Conservation (phyloP, 768 basidiomycete genomes). For the Macrolepiota dolichaula region DNA sequence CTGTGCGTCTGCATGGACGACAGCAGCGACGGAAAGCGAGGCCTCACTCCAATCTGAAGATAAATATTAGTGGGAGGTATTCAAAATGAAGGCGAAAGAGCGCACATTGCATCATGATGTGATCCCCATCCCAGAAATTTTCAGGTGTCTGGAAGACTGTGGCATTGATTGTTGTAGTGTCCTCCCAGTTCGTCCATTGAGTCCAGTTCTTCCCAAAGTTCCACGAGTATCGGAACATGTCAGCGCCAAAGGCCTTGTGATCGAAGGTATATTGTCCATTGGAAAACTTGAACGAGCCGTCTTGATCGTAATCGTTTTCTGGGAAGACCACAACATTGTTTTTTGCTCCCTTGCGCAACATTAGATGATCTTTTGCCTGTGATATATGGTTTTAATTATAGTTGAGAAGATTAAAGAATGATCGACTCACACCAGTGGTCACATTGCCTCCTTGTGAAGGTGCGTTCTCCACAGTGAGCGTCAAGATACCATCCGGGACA, state of each 20-base stretch:
- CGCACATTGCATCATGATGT: slow-evolving; percentile 88
- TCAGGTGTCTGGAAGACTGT: slow-evolving; percentile 46
- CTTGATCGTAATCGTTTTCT: slow-evolving; percentile 68
- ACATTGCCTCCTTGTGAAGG: slow-evolving; percentile 34
- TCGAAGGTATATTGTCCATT: slow-evolving; percentile 71
- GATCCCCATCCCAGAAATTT: slow-evolving; percentile 78
- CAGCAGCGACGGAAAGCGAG: slow-evolving; percentile 56
- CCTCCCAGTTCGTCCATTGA: slow-evolving; percentile 76
- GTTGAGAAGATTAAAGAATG: neutral
- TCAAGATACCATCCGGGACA: slow-evolving; percentile 80
- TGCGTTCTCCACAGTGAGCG: slow-evolving; percentile 60
- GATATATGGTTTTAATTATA: neutral
- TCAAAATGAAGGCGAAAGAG: slow-evolving; percentile 10
- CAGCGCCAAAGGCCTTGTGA: slow-evolving; percentile 84
- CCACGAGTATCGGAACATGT: slow-evolving; percentile 82
- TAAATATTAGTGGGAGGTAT: neutral
- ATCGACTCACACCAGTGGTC: slow-evolving; percentile 52
- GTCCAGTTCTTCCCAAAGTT: slow-evolving; percentile 88
- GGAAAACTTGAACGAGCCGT: slow-evolving; percentile 49
- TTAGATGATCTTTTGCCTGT: slow-evolving; percentile 69
- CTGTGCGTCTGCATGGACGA: slow-evolving; percentile 75
- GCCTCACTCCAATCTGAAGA: slow-evolving; percentile 73
- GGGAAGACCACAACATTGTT: slow-evolving; percentile 89
- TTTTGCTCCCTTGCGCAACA: slow-evolving; percentile 74
- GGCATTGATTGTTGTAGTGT: slow-evolving; percentile 59